phyloP scores from a whole-genome alignment of 148 eudicot species.

The Vaccinium macrocarpon region DNA sequence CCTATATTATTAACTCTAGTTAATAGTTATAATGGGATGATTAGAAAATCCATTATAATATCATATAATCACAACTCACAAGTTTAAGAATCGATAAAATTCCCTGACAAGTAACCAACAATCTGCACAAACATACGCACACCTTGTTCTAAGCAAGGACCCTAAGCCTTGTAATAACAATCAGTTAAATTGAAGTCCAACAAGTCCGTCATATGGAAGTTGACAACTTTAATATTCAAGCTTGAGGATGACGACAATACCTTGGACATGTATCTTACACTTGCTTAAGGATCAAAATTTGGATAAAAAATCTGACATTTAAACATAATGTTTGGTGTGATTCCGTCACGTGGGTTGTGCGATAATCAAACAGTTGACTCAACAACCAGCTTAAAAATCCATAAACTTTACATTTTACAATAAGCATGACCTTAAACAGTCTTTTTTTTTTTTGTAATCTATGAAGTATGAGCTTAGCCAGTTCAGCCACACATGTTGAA shows the following conservation, averaged over 20 bases:
- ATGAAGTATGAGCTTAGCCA: no score
- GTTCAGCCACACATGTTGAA: neutral
- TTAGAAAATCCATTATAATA: neutral
- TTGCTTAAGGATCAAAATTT: constrained; percentile 4
- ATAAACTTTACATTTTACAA: neutral
- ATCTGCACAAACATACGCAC: neutral
- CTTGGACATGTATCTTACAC: neutral
- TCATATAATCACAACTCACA: neutral
- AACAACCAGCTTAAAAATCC: neutral
- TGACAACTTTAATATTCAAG: neutral
- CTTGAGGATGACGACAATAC: neutral
- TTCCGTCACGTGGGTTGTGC: neutral
- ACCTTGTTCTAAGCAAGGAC: neutral
- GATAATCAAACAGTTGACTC: neutral
- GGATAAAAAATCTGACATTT: neutral
- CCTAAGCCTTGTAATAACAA: neutral
- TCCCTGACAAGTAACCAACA: neutral
- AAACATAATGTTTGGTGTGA: neutral
- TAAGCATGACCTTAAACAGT: neutral
- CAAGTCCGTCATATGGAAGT: neutral
- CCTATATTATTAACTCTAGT: neutral
- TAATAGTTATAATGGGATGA: neutral
- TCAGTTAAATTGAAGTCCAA: neutral
- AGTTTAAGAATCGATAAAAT: neutral
- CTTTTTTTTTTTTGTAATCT: no score